Percentiles rank a stretch among this genome's conserved stretches.
phyloP scores from a whole-genome alignment of 192 early-diverging fungal genomes.

The Oehlia diaphana region DNA sequence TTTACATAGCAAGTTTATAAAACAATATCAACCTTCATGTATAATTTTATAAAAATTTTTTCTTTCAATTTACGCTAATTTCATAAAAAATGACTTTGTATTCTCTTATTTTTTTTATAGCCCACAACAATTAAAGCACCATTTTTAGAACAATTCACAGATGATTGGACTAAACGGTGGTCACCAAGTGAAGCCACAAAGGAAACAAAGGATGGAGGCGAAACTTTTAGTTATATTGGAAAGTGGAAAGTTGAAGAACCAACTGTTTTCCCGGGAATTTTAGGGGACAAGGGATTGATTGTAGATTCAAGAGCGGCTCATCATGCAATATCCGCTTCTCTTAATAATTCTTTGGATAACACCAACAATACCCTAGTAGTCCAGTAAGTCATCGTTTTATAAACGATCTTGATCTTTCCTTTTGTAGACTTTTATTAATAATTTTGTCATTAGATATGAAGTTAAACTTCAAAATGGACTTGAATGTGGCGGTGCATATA shows the following conservation, averaged over 20 bases:
- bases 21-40: background rate
- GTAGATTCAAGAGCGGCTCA: constrained; percentile 80
- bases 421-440: background rate
- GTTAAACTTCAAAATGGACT: constrained; percentile 86
- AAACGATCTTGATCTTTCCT: background rate
- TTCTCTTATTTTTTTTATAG: constrained; percentile 40
- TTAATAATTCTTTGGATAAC: constrained; percentile 71
- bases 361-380: constrained; percentile 75
- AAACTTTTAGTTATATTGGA: constrained; percentile 67
- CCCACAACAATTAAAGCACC: constrained; percentile 59
- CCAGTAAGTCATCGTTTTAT: constrained; percentile 51
- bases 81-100: constrained; percentile 1
- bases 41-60: background rate
- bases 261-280: constrained; percentile 52
- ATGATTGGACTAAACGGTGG: constrained; percentile 64
- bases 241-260: constrained; percentile 79
- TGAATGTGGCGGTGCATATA: constrained; percentile 92
- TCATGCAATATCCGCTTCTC: constrained; percentile 81
- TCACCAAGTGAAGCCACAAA: constrained; percentile 68
- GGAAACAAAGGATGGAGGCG: constrained; percentile 73
- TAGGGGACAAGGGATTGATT: constrained; percentile 76
- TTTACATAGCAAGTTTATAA: background rate
- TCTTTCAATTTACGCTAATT: background rate
- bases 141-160: constrained; percentile 75
- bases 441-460: constrained; percentile 54